Percentiles rank a stretch among this genome's conserved stretches.
Conservation (phyloP, 2,329 filamentous ascomycete genomes). For the Aspergillus latus region DNA sequence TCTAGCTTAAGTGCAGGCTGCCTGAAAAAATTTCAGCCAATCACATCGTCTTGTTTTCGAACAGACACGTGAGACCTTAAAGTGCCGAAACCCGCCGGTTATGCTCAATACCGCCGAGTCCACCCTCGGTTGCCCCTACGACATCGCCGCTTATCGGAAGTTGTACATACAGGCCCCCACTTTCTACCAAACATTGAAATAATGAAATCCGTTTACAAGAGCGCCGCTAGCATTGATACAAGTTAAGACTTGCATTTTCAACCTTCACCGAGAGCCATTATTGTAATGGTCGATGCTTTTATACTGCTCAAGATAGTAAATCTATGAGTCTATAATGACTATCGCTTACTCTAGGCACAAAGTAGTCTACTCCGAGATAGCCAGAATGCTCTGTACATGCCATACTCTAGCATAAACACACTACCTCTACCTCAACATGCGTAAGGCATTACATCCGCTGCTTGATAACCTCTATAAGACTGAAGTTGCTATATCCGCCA, state of each 20-base stretch:
- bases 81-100: constrained; percentile 33
- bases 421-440: too few relatives aligned
- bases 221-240: constrained; percentile 9
- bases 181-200: constrained; percentile 16
- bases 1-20: neutral
- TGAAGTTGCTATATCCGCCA: too few relatives aligned
- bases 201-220: constrained; percentile 33
- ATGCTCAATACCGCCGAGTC: constrained; percentile 16
- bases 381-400: too few relatives aligned
- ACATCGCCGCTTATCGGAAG: constrained; percentile 33
- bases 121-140: constrained; percentile 25
- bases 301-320: too few relatives aligned
- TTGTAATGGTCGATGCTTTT: neutral
- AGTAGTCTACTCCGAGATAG: too few relatives aligned
- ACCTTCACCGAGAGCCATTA: constrained; percentile 4
- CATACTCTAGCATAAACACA: neutral
- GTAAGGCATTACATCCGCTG: too few relatives aligned
- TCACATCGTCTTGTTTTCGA: constrained; percentile 15
- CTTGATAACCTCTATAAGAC: too few relatives aligned
- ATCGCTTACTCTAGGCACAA: too few relatives aligned
- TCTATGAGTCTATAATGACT: too few relatives aligned
- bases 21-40: constrained; percentile 19
- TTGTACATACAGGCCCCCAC: constrained; percentile 19
- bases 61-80: constrained; percentile 23
- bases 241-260: constrained; percentile 2